phyloP scores from a whole-genome alignment of 331 rosid genomes.

The Rosa hybrid region DNA sequence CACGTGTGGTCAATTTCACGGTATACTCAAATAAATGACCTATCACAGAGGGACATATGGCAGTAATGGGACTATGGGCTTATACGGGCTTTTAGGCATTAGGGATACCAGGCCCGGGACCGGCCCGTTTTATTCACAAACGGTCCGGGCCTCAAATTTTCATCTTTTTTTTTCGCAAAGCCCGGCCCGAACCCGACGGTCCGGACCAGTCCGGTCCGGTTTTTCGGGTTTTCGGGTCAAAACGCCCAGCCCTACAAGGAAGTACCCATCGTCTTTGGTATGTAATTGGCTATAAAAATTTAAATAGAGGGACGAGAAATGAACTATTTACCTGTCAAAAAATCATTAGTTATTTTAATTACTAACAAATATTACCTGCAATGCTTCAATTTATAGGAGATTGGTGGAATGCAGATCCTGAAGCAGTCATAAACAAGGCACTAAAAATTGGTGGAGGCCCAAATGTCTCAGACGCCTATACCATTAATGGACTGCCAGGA shows the following conservation, averaged over 20 bases:
- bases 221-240: too few species aligned
- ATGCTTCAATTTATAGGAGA: constrained; percentile 33
- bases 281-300: not conserved
- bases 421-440: constrained; percentile 43
- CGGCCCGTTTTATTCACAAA: too few species aligned
- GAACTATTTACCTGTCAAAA: not conserved
- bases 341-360: not conserved
- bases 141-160: too few species aligned
- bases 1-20: too few species aligned
- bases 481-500: constrained; percentile 40
- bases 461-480: constrained; percentile 47
- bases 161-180: too few species aligned
- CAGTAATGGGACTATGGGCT: too few species aligned
- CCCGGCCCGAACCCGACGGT: too few species aligned
- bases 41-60: too few species aligned
- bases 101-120: too few species aligned
- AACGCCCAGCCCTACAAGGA: constrained; percentile 34
- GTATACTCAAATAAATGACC: too few species aligned
- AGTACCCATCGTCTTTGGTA: constrained; percentile 51
- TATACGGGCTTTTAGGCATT: too few species aligned
- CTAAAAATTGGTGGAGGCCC: constrained; percentile 52
- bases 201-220: too few species aligned
- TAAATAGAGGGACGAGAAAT: not conserved
- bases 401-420: constrained; percentile 51
- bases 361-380: not conserved